Evolutionary conservation across 106 monocot genomes (phyloP).

Genomic region (Dioscorea dumetorum): DNA sequence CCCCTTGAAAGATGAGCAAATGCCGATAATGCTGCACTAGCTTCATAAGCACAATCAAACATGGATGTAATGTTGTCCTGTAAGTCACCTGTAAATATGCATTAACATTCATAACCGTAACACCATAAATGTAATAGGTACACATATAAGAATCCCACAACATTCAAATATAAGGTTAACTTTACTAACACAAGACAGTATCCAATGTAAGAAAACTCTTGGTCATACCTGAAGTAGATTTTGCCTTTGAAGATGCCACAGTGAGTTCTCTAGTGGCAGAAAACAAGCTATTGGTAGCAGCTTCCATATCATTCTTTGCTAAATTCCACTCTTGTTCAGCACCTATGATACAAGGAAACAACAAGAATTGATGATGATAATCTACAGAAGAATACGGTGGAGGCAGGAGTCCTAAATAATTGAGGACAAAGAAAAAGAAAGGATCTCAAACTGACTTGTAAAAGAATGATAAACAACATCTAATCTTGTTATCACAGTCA

Average conservation of each 20-base stretch:
- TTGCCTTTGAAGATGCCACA: conserved; percentile 56
- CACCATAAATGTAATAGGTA: too few relatives aligned
- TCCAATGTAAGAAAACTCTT: not conserved
- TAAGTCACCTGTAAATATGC: conserved; percentile 66
- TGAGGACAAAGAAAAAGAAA: not conserved
- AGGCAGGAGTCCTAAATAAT: not conserved
- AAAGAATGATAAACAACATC: conserved; percentile 79
- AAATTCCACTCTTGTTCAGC: conserved; percentile 85
- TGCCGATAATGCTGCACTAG: conserved; percentile 56
- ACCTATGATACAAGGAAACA: conserved; percentile 28
- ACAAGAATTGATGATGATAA: not conserved
- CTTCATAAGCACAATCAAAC: conserved; percentile 52
- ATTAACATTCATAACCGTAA: not conserved
- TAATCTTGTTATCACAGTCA: conserved; percentile 56
- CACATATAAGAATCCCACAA: too few relatives aligned
- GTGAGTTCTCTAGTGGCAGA: conserved; percentile 65
- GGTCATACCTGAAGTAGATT: conserved; percentile 69
- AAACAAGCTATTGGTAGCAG: conserved; percentile 58
- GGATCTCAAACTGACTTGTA: conserved; percentile 43
- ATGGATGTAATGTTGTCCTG: conserved; percentile 50
- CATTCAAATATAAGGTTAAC: too few relatives aligned
- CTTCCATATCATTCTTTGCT: conserved; percentile 66
- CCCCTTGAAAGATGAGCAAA: conserved; percentile 70
- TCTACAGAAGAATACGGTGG: not conserved
- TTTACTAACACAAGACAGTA: too few relatives aligned